These are phyloP conservation scores for Solanum hybrid DNA, from an alignment of 305 asterid species.

Conservation along the genomic window DNA sequence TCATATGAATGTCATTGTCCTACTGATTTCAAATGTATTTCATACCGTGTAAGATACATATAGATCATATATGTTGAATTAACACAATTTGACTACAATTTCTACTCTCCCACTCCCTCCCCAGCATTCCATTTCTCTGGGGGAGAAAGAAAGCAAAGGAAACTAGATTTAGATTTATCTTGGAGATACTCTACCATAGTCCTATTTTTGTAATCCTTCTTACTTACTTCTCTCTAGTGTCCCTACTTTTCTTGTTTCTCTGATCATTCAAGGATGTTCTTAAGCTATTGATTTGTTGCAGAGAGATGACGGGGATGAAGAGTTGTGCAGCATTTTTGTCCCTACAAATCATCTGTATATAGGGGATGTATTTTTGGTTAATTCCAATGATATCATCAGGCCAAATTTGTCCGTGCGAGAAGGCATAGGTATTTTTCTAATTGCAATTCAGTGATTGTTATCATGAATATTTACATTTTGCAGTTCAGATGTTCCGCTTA, in stretches of 20 bases:
- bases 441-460: neutral
- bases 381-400: slow-evolving; percentile 73
- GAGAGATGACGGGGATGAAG: slow-evolving; percentile 82
- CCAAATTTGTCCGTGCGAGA: slow-evolving; percentile 88
- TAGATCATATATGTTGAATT: neutral
- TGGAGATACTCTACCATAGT: neutral
- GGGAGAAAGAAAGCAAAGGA: neutral
- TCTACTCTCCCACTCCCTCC: neutral
- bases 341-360: slow-evolving; percentile 94
- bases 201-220: neutral
- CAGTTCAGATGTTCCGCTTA: neutral
- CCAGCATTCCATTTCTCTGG: neutral
- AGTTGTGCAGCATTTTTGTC: slow-evolving; percentile 77
- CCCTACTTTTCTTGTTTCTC: slow-evolving; percentile 5
- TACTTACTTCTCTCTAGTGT: neutral
- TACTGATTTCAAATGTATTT: neutral
- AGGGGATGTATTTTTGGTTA: slow-evolving; percentile 78
- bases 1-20: neutral
- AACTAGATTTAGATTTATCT: neutral
- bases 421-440: slow-evolving; percentile 59
- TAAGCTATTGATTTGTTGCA: slow-evolving; percentile 22
- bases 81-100: neutral
- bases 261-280: neutral
- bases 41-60: neutral
- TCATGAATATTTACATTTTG: neutral